Base-by-base conservation (phyloP, 1,284 basidiomycete genomes). In the Cryptococcus sp. region DNA sequence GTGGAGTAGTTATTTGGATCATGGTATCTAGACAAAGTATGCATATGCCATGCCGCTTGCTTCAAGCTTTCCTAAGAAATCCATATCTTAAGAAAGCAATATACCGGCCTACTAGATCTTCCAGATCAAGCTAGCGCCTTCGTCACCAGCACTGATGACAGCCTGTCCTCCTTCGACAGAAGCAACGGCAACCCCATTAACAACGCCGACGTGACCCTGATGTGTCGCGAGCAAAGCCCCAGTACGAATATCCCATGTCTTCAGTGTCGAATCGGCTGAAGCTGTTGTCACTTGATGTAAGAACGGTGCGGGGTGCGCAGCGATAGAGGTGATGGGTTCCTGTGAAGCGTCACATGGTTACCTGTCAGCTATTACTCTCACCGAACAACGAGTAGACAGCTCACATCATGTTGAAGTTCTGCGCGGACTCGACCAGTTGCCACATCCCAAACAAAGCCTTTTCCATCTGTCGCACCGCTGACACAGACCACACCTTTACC, bases 381-480 rank as follows among this genome's bases (percentile, higher is more conserved):
- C 2, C 10, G 26, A 29, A 29, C 26, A 10, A 29, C 10, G 29
- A 13, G 22, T 20, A 39, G 19, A 81, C 5, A 29, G 29, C 84
- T 59, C 62, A 92, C 90, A 76, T 86, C 81, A 71, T 95, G 92
- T 62, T 88, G 82, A 7, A 93, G 80, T 29, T 89, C 91, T 22
- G 87, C 83, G 57, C 93, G 84, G 49, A 93, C 76, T 59, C 89
- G 83, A 81, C 89, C 89, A 15, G 91, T 92, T 48, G 84, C 84
- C 41, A 95, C 82, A 78, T 99, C 95, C 93, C 93, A 98, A 45
- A 97, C 87, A 70, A 89, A 91, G 25, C 88, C 89, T 75, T 91
- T 93, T 0, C 94, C 93, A 73, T 99, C 96, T 10, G 94, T 98
- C 2, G 86, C 93, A 8, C 89, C 93, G 1, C 90, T 93, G 1